Conservation (phyloP, 169 alveolate genomes). For the Haemoproteus tartakovskyi region DNA sequence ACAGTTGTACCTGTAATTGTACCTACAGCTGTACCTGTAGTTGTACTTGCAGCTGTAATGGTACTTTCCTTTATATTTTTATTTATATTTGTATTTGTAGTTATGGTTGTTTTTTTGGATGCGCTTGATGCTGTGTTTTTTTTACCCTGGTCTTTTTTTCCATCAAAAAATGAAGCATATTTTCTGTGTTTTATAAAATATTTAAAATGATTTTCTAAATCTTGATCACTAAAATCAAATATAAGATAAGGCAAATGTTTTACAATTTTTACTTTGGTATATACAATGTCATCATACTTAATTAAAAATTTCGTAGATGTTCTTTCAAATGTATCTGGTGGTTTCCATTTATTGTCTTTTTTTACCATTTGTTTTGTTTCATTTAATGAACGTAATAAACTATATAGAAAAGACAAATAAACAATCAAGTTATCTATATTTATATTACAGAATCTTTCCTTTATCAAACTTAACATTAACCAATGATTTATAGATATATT, state of each 20-base stretch:
- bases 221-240: conserved; percentile 74
- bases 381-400: conserved; percentile 51
- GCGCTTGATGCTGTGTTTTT: background rate
- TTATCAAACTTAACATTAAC: conserved; percentile 72
- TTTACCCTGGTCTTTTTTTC: background rate
- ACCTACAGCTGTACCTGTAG: background rate
- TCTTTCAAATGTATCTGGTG: conserved; percentile 80
- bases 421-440: conserved; percentile 76
- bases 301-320: conserved; percentile 78
- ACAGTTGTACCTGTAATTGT: background rate
- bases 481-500: conserved; percentile 71
- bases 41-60: background rate
- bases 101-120: no score
- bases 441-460: conserved; percentile 74
- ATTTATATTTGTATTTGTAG: no score
- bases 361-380: no score
- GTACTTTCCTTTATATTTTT: no score
- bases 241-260: conserved; percentile 78
- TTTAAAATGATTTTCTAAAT: conserved; percentile 65
- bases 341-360: conserved; percentile 67
- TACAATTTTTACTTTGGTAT: conserved; percentile 77
- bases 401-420: conserved; percentile 71
- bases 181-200: conserved; percentile 41
- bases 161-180: background rate
- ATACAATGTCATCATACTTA: conserved; percentile 73